Base-by-base conservation (phyloP, 495 filamentous ascomycete species). In the Sabuloglossum arenarium region DNA sequence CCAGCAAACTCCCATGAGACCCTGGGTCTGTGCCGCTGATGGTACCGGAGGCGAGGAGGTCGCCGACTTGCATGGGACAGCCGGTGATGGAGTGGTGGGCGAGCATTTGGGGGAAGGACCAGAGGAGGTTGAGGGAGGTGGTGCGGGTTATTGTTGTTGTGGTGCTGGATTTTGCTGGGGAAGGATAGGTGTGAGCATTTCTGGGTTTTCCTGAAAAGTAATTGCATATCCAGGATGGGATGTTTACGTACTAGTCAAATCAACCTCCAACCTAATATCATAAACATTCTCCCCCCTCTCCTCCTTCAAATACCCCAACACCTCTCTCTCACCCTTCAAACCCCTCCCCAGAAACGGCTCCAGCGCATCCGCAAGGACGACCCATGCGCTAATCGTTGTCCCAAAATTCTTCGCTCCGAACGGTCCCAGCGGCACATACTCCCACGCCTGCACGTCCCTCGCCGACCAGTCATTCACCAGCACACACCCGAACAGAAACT, bases 381-480 rank as follows among this genome's bases (percentile, higher is more conserved):
- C 82, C 90, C 90, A 97, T 0, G 88, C 76, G 55, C 80, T 86
- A 58, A 96, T 85, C 1, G 78, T 84, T 0, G 88, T 91, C n/a
- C 80, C 86, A 67, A 95, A 94, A 66, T 91, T 94, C 75, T 97
- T 97, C 6, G 79, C 73, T 59, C 86, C 90, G 70, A 97, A 95
- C 0, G 89, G 89, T 1, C 70, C 69, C 0, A 69, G 61, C 4
- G 68, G 69, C 2, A 68, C 66, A 42, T 66, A 66, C 55, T 70
- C 65, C 69, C 69, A 71, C n/a, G 66, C 61, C 53, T 71, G 69
- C 27, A 71, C 64, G 43, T 71, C 69, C 61, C 69, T 57, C 6
- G 69, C 68, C 1, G 66, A 68, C 69, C 69, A 71, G 53, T 71
- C 69, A 56, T 71, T 71, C 68, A 71, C 56, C 43, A 71, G 43